Base-by-base conservation (phyloP, 306 rosid species). In the Lathyrus sativus region DNA sequence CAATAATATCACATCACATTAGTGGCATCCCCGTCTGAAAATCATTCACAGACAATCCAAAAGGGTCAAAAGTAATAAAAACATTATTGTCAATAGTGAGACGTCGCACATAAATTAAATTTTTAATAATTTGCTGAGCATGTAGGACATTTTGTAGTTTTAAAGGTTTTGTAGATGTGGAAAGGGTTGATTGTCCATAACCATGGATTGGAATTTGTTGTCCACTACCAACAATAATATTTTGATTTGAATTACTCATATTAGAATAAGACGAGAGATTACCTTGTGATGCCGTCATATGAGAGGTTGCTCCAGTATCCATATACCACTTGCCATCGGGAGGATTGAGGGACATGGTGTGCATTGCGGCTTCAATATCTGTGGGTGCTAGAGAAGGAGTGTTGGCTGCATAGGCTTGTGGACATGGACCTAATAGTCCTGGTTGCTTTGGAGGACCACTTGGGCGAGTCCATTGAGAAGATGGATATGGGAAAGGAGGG, bases 41-140 rank as follows among this genome's bases (percentile, higher is more conserved):
- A 5, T 67, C 71, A 6, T 67, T 48, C 60, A 67, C 60, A 48
- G 18, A 67, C 9, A 66, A 66, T 9, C 48, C 61, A 31, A 48
- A 67, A 67, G 48, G 71, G 12, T 49, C 71, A 67, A 67, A 67
- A 3, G 0, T 31, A 31, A 49, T 15, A 9, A 1, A 59, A 67
- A 15, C 49, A 45, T 13, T 45, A 13, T 19, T 63, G 7, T 43
- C 54, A 63, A 19, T 42, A 0, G 53, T 57, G 42, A 57, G 9
- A 6, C 22, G 22, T 12, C 22, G 11, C 0, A 31, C 63, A 13
- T 0, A 57, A 13, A 57, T n/a, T n/a, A 57, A 13, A n/a, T 29
- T 57, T 57, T 31, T 31, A 7, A 57, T 31, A 6, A 57, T 8
- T 57, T 57, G 9, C 1, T 43, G 7, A 12, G 63, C 43, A 57